Base-by-base conservation (phyloP, 2,329 filamentous ascomycete genomes). In the Diaporthe helianthi region DNA sequence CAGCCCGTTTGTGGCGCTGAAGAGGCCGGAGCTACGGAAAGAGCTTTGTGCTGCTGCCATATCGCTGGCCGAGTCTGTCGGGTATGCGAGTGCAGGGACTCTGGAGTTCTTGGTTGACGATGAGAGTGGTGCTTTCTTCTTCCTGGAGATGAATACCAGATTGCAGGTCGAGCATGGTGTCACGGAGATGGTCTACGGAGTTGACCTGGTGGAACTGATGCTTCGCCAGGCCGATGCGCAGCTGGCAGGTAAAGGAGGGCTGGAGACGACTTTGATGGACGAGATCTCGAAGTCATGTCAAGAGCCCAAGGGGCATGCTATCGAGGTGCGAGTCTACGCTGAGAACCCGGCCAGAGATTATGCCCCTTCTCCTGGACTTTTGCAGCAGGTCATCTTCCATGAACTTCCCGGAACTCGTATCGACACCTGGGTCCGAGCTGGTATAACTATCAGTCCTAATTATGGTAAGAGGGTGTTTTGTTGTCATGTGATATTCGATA, bases 91-190 rank as follows among this genome's bases (percentile, higher is more conserved):
- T 65, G 69, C 69, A 17, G 69, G 69, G 6, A 71, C 69, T 1
- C n/a, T 71, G 0, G 69, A 92, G 73, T 92, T 87, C 71, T 82
- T 92, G 2, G 87, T 91, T 1, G 89, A 92, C 71, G 88, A 90
- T 66, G 81, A 85, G 61, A 85, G 85, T 0, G 86, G 84, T 0
- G 82, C 87, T 8, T 91, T 90, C 76, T 92, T 81, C 72, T 86
- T 85, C 68, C 75, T 85, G 17, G 84, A 85, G 69, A 83, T 86
- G 76, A 84, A 86, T 82, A 72, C 92, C 0, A 83, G 92, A 10
- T 78, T 94, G 3, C 92, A 94, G 73, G 92, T 94, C 29, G 92
- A 94, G 76, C 92, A 94, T 73, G 91, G 91, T 0, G 90, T 93
- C 9, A 94, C 92, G 0, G 92, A 94, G 77, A 90, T 92, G 84